Percentiles rank a stretch among this genome's conserved stretches.
phyloP scores from a whole-genome alignment of 73 alveolate species.

The Blepharisma stoltei region DNA sequence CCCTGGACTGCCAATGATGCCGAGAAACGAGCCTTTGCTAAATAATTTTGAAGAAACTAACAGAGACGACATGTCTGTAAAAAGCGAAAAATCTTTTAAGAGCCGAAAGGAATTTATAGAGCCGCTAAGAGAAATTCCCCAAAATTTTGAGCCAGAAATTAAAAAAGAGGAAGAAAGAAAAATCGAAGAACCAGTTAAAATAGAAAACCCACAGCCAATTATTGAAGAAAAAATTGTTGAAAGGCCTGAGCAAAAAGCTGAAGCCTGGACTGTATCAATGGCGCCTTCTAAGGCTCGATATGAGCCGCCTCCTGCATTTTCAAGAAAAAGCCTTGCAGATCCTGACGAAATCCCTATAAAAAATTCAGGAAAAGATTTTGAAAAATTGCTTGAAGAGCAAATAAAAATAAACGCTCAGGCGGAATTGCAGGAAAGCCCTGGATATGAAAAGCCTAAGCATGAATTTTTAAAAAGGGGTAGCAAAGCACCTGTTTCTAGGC shows the following conservation, averaged over 20 bases:
- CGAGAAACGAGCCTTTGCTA: too few species aligned
- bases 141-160: not conserved
- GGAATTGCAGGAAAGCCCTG: not conserved
- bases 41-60: too few species aligned
- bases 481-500: not conserved
- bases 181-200: not conserved
- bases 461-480: conserved; percentile 15
- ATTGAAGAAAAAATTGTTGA: not conserved
- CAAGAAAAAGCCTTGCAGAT: too few species aligned
- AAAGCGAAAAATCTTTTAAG: too few species aligned
- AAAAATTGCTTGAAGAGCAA: conserved; percentile 18
- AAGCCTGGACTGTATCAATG: not conserved
- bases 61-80: too few species aligned
- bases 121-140: too few species aligned
- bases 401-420: not conserved
- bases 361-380: conserved; percentile 7
- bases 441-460: conserved; percentile 9
- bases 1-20: too few species aligned
- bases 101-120: too few species aligned
- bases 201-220: not conserved
- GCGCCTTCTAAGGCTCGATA: not conserved
- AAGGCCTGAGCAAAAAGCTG: conserved; percentile 12
- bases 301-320: too few species aligned
- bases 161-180: not conserved
- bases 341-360: conserved; percentile 34